Percentiles rank a stretch among this genome's conserved stretches.
These are phyloP conservation scores for Astrocystis sublimbata DNA, from an alignment of 495 filamentous ascomycete genomes.

Conservation along the genomic window DNA sequence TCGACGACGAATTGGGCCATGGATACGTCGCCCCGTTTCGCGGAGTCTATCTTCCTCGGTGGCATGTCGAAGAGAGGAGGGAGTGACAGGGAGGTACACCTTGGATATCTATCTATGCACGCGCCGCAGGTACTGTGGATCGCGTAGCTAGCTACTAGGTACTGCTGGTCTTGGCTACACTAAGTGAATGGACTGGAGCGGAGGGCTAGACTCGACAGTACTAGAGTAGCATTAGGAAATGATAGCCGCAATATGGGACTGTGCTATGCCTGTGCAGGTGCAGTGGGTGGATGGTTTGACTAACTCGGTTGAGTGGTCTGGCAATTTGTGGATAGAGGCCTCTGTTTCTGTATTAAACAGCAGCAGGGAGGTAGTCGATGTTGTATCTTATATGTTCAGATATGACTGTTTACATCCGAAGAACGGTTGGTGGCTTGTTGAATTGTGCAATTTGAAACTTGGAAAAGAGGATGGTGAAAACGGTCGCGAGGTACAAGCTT, in stretches of 20 bases:
- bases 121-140: background rate
- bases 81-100: background rate
- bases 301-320: background rate
- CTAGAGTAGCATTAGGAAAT: background rate
- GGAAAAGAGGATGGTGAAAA: background rate
- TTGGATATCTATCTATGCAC: background rate
- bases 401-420: background rate
- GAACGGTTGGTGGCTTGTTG: background rate
- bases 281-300: background rate
- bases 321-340: background rate
- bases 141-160: no score
- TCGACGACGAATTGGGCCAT: slow-evolving; percentile 44
- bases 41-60: slow-evolving; percentile 7
- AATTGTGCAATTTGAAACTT: background rate
- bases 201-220: no score
- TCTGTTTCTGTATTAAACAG: background rate
- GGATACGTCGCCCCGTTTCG: slow-evolving; percentile 33
- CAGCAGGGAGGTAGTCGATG: background rate
- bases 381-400: background rate
- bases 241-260: background rate
- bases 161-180: background rate
- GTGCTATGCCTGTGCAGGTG: background rate
- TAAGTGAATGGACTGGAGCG: no score
- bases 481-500: background rate
- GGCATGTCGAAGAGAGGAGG: slow-evolving; percentile 6